Evolutionary conservation across 345 rosid species (phyloP).

Genomic region (Rhodamnia rubescens): DNA sequence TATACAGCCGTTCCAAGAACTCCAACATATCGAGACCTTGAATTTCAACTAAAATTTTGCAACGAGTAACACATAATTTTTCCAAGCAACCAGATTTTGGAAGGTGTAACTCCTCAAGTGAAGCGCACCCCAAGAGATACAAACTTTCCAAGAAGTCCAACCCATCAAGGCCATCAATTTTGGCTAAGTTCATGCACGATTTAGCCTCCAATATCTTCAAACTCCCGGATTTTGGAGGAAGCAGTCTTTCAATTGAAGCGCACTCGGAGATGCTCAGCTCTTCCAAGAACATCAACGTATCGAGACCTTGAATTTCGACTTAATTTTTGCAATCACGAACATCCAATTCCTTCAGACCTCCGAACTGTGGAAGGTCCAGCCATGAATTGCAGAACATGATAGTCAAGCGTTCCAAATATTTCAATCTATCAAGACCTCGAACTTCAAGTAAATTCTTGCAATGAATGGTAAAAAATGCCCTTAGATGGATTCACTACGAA

Average conservation of each 20-base stretch:
- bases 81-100: rapidly evolving
- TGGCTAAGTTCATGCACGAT: background rate
- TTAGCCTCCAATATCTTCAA: background rate
- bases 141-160: background rate
- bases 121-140: rapidly evolving
- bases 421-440: background rate
- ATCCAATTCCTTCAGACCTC: no score
- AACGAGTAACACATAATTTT: rapidly evolving
- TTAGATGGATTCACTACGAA: background rate
- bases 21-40: background rate
- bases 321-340: background rate
- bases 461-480: rapidly evolving
- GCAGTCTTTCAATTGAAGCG: background rate
- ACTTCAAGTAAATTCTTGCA: rapidly evolving
- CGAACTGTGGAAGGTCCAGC: background rate
- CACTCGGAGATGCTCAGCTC: rapidly evolving
- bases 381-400: background rate
- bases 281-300: background rate
- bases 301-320: background rate
- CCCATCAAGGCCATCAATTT: background rate
- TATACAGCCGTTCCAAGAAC: no score
- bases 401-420: background rate
- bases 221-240: background rate
- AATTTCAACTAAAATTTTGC: no score
- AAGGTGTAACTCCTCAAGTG: no score